Evolutionary conservation across 768 basidiomycete genomes (phyloP).

Genomic region (Imleria badia): DNA sequence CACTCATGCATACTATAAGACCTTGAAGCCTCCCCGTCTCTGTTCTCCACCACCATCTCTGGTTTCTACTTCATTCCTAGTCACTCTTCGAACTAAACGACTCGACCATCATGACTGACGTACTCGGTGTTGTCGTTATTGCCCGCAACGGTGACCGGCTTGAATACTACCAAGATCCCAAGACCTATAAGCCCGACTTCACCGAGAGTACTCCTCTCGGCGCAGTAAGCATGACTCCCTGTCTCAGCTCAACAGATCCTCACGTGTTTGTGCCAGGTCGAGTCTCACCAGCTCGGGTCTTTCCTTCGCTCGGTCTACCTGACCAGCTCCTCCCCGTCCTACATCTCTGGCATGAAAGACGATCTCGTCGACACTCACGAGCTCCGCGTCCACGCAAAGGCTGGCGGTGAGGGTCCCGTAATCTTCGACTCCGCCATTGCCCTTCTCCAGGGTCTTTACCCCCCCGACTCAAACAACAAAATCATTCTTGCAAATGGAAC

Average conservation of each 20-base stretch:
- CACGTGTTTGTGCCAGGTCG: conserved; percentile 41
- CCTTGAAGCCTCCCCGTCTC: conserved; percentile 4
- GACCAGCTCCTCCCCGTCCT: conserved; percentile 61
- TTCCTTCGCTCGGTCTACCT: conserved; percentile 68
- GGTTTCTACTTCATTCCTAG: conserved; percentile 18
- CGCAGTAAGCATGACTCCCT: conserved; percentile 45
- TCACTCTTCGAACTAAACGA: conserved; percentile 14
- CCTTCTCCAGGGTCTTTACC: conserved; percentile 82
- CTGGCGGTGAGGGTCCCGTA: conserved; percentile 80
- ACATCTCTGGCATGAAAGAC: conserved; percentile 61
- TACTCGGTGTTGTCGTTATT: conserved; percentile 76
- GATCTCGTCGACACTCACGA: conserved; percentile 74
- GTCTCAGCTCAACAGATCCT: not conserved
- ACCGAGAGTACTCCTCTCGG: conserved; percentile 77
- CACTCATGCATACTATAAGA: conserved; percentile 25
- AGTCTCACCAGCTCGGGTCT: conserved; percentile 65
- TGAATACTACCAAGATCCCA: conserved; percentile 70
- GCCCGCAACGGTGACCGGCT: conserved; percentile 77
- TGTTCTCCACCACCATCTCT: conserved; percentile 17
- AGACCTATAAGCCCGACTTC: conserved; percentile 58
- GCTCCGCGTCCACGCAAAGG: conserved; percentile 77
- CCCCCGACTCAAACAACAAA: conserved; percentile 71
- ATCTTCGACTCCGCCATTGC: conserved; percentile 87
- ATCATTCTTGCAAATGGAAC: conserved; percentile 79
- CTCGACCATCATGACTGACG: conserved; percentile 39